Conservation (phyloP, 2,329 filamentous ascomycete genomes). For the Cladophialophora chaetospira region DNA sequence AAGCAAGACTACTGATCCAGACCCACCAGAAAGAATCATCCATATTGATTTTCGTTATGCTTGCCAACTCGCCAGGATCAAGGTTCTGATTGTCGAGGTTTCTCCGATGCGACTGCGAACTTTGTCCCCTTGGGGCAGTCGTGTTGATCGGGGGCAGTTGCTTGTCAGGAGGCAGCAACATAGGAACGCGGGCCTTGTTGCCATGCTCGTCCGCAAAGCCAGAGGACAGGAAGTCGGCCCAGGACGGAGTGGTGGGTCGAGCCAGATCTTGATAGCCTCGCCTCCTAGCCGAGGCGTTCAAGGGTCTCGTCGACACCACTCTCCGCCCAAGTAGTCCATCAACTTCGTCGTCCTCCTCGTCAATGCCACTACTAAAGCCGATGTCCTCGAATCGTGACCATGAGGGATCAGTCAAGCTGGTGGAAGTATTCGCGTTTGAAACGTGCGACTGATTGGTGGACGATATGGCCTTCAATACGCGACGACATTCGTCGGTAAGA, state of each 20-base stretch:
- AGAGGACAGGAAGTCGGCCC: constrained; percentile 95
- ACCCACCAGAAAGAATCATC: constrained; percentile 99
- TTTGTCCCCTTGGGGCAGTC: constrained; percentile 68
- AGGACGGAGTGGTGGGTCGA: constrained; percentile 91
- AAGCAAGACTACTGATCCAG: constrained; percentile 95
- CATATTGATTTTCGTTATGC: constrained; percentile 79
- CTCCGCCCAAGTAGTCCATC: constrained; percentile 50
- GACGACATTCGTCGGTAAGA: constrained; percentile 88
- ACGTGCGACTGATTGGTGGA: constrained; percentile 82
- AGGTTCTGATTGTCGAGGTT: constrained; percentile 71
- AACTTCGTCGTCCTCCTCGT: constrained; percentile 69
- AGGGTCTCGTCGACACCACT: constrained; percentile 23
- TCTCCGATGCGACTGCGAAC: constrained; percentile 80
- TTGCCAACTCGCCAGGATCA: constrained; percentile 91
- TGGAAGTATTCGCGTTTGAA: constrained; percentile 70
- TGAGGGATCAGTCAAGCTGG: constrained; percentile 76
- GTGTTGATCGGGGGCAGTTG: constrained; percentile 80
- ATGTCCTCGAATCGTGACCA: constrained; percentile 98
- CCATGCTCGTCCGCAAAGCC: constrained; percentile 80
- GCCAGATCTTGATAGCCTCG: constrained; percentile 57
- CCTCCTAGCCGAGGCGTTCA: constrained; percentile 28
- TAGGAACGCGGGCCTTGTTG: constrained; percentile 62
- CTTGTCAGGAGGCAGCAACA: constrained; percentile 89
- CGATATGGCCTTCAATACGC: constrained; percentile 86
- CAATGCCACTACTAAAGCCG: constrained; percentile 76